Evolutionary conservation across 495 filamentous ascomycete species (phyloP).

Genomic region (Talaromyces borbonicus): DNA sequence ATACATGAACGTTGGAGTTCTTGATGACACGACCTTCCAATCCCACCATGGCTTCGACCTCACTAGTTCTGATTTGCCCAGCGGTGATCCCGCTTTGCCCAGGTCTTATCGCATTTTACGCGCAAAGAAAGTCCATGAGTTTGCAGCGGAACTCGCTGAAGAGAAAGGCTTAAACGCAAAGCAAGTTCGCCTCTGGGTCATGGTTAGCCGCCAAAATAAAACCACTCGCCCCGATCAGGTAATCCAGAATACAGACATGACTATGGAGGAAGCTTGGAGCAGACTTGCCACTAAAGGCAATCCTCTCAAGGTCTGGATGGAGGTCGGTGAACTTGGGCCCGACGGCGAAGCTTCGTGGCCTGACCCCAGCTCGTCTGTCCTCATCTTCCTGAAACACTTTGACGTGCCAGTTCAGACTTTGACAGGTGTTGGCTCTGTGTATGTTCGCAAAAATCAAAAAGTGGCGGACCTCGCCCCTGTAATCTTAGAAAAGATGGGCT

Average conservation of each 20-base stretch:
- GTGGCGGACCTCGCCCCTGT: conserved; percentile 73
- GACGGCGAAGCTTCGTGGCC: conserved; percentile 65
- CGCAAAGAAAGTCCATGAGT: conserved; percentile 61
- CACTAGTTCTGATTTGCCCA: conserved; percentile 59
- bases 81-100: conserved; percentile 47
- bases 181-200: conserved; percentile 76
- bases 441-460: conserved; percentile 77
- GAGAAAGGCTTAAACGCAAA: conserved; percentile 50
- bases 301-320: conserved; percentile 77
- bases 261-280: conserved; percentile 68
- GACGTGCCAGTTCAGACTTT: conserved; percentile 67
- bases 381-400: conserved; percentile 90
- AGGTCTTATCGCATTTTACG: conserved; percentile 59
- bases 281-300: conserved; percentile 60
- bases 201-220: conserved; percentile 98
- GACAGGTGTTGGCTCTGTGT: conserved; percentile 66
- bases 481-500: conserved; percentile 79
- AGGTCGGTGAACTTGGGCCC: conserved; percentile 55
- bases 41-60: conserved; percentile 80
- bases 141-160: conserved; percentile 56
- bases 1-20: conserved; percentile 72
- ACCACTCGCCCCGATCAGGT: conserved; percentile 85
- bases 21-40: conserved; percentile 70
- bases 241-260: conserved; percentile 64
- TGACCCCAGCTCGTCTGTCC: conserved; percentile 50